Base-by-base conservation (phyloP, 768 basidiomycete genomes). In the Kwoniella botswanensis region DNA sequence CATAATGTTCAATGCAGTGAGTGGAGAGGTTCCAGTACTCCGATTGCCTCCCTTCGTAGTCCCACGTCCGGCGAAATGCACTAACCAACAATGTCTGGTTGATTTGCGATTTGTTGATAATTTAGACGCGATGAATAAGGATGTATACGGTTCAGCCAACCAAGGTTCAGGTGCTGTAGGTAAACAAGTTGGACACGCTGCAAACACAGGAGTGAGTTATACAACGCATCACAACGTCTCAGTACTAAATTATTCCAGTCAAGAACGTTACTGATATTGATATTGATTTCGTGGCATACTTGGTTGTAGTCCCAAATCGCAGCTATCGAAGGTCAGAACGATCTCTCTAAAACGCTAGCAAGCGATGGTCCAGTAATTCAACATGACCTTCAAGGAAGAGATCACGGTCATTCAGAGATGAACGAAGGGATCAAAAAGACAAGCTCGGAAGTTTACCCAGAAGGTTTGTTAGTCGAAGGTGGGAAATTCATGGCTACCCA, bases 1-100 rank as follows among this genome's bases (percentile, higher is more conserved):
- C 68, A 70, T 50, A 70, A 70, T 44, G 68, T 70, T 21, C 68
- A 70, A 46, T 70, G 68, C 18, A 64, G 68, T 70, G 21, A 60
- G 68, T 70, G 15, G 12, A 35, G 35, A 35, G 35, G 6, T 4
- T 35, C 7, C 35, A 35, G 35, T 35, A 35, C 7, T 35, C 35
- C 35, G 35, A 35, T 35, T 6, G 5, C 7, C 35, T 35, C 35
- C 35, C 17, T 9, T 22, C 53, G 41, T 21, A 4, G 2, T 58
- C 41, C 42, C 26, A 42, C 17, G 59, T 35, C 35, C 35, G 7
- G 35, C 35, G 35, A 35, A 35, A 35, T 35, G 35, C 7, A 35
- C 35, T 35, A 35, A 35, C 61, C 17, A 62, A 42, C 3, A 13
- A 12, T 15, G 9, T 24, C 17, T 13, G 15, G 44, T 21, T 41